These are phyloP conservation scores for Puccinia triticina DNA, from an alignment of 1,284 basidiomycete species.

Conservation along the genomic window DNA sequence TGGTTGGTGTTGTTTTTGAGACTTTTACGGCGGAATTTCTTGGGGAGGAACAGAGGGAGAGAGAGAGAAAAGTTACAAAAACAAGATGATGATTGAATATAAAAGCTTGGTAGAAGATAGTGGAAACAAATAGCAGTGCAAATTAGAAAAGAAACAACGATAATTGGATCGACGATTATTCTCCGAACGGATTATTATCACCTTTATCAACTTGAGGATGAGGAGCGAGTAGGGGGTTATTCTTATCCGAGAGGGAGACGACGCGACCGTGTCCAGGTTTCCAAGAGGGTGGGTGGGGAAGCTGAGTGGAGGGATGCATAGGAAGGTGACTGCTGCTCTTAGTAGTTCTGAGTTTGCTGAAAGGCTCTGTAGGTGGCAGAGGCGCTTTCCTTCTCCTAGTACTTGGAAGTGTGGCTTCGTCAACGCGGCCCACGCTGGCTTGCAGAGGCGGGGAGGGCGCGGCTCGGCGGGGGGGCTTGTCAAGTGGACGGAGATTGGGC, in stretches of 20 bases:
- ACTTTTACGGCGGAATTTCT: no score
- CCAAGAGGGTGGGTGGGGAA: neutral
- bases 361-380: conserved; percentile 4
- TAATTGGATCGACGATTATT: neutral
- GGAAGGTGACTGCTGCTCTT: conserved; percentile 23
- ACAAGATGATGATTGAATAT: neutral
- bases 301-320: neutral
- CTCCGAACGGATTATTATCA: conserved; percentile 11
- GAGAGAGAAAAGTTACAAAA: no score
- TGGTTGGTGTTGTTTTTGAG: no score
- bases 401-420: neutral
- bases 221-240: neutral
- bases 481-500: neutral
- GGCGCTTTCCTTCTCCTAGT: conserved; percentile 21
- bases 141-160: neutral
- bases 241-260: conserved; percentile 17
- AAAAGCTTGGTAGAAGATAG: no score
- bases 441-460: conserved; percentile 16
- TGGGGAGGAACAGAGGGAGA: no score
- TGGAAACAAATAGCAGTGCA: neutral
- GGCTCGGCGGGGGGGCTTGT: conserved; percentile 13
- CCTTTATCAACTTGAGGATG: neutral
- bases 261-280: conserved; percentile 4
- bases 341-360: conserved; percentile 10
- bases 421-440: neutral